These are phyloP conservation scores for Trichaptum fuscoviolaceum DNA, from an alignment of 768 basidiomycete species.

Conservation along the genomic window DNA sequence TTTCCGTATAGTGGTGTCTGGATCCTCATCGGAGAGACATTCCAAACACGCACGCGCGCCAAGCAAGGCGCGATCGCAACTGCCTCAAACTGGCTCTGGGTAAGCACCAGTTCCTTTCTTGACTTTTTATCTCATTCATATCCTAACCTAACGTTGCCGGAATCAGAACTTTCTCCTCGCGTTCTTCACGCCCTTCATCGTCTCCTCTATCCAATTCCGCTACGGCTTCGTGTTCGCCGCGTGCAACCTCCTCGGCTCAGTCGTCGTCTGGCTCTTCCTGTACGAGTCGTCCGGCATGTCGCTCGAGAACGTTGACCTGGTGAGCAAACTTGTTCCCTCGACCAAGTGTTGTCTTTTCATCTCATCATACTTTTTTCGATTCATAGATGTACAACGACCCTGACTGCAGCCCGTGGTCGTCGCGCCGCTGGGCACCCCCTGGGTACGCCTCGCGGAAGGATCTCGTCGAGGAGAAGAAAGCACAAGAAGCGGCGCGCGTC, in stretches of 20 bases:
- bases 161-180: slow-evolving; percentile 57
- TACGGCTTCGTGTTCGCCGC: slow-evolving; percentile 73
- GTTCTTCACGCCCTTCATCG: slow-evolving; percentile 78
- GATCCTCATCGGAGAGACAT: slow-evolving; percentile 76
- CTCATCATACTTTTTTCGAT: not conserved
- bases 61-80: slow-evolving; percentile 68
- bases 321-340: slow-evolving; percentile 23
- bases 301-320: slow-evolving; percentile 58
- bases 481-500: slow-evolving; percentile 26
- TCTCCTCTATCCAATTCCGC: slow-evolving; percentile 44
- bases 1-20: slow-evolving; percentile 61
- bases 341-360: slow-evolving; percentile 3
- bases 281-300: slow-evolving; percentile 67
- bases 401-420: slow-evolving; percentile 62
- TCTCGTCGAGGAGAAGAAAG: slow-evolving; percentile 37
- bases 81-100: slow-evolving; percentile 55
- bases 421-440: slow-evolving; percentile 51
- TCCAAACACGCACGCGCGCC: slow-evolving; percentile 65
- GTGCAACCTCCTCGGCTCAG: slow-evolving; percentile 54
- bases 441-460: slow-evolving; percentile 46
- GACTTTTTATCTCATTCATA: slow-evolving; percentile 17
- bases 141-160: not conserved
- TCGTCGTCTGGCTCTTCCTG: slow-evolving; percentile 66
- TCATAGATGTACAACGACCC: slow-evolving; percentile 60
- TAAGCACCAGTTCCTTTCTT: too few species aligned